Evolutionary conservation across 805 yeast genomes (phyloP).

Genomic region (Yueomyces sinensis): DNA sequence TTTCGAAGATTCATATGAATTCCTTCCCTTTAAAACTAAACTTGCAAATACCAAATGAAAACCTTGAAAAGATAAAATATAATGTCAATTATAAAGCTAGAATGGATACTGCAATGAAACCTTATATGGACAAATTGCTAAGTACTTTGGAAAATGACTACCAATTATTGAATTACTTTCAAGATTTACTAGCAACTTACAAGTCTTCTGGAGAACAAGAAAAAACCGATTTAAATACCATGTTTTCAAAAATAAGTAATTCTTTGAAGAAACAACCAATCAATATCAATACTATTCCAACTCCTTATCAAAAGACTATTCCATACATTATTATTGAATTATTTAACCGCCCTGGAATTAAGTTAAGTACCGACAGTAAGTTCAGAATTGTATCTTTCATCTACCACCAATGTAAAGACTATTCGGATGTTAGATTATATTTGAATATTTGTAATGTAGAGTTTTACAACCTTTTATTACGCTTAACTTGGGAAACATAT

Average conservation of each 20-base stretch:
- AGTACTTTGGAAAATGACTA: slow-evolving; percentile 12
- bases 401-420: slow-evolving; percentile 17
- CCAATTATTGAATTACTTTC: slow-evolving; percentile 10
- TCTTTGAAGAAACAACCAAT: slow-evolving; percentile 8
- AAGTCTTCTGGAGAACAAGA: slow-evolving; percentile 1
- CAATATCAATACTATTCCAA: slow-evolving; percentile 9
- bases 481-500: slow-evolving; percentile 19
- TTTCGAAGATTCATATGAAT: no score
- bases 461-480: slow-evolving; percentile 19
- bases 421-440: slow-evolving; percentile 16
- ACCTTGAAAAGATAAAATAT: neutral
- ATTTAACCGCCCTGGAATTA: slow-evolving; percentile 6
- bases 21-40: no score
- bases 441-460: slow-evolving; percentile 19
- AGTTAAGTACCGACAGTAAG: slow-evolving; percentile 14
- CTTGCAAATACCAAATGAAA: no score
- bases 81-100: slow-evolving; percentile 13
- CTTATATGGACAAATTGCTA: slow-evolving; percentile 7
- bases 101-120: slow-evolving; percentile 12
- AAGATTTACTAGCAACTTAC: slow-evolving; percentile 3
- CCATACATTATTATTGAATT: slow-evolving; percentile 14
- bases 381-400: slow-evolving; percentile 14
- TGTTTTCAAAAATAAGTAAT: slow-evolving; percentile 1
- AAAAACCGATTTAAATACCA: slow-evolving; percentile 1
- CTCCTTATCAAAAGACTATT: slow-evolving; percentile 16